Evolutionary conservation across 1,139 yeast genomes (phyloP), one percentile per base, ranked within the genome.

Genomic region (Pichiaceae sp.): DNA sequence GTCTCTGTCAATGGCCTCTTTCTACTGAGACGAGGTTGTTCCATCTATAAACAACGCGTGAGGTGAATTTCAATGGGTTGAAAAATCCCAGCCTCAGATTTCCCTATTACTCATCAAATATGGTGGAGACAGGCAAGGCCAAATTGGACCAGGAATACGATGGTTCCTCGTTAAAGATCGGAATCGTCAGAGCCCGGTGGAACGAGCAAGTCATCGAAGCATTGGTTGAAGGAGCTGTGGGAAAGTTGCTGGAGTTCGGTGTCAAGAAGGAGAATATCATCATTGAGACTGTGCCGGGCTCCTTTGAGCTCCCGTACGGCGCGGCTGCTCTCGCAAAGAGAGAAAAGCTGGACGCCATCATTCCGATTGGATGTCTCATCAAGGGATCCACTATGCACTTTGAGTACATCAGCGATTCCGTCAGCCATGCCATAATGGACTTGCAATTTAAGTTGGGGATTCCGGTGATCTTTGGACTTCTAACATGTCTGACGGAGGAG

Each of bases 351-450:
- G 96, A 91, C 56, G 96, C 93, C 3, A 74, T 89, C 35, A 85
- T 91, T 45, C 91, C 97, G 38, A 87, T 91, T 50, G 98, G 98
- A 40, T 91, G 84, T 29, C 70, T 91, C 53, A 89, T 91, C 64
- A 91, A 91, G 66, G 98, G 98, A 39, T 79, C 89, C 32, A 91
- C 97, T 34, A 87, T 87, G 96, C 98, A 91, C 65, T 91, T 91
- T 56, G 98, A 91, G 63, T 91, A 89, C 65, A 91, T 91, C 50
- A 83, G 95, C 57, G 97, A 91, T 44, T 67, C 96, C 2, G 87
- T 83, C 25, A 79, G 96, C 12, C 78, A 81, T 48, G 93, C 85
- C 39, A 66, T 91, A 52, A 89, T 91, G 96, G 67, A 68, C 45
- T 64, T 86, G 51, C 95, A 86, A 60, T 77, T 79, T 45, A 74